Evolutionary conservation across 176 grass and related monocot genomes (phyloP), one percentile per base, ranked within the genome.

Genomic region (Musa beccarii): DNA sequence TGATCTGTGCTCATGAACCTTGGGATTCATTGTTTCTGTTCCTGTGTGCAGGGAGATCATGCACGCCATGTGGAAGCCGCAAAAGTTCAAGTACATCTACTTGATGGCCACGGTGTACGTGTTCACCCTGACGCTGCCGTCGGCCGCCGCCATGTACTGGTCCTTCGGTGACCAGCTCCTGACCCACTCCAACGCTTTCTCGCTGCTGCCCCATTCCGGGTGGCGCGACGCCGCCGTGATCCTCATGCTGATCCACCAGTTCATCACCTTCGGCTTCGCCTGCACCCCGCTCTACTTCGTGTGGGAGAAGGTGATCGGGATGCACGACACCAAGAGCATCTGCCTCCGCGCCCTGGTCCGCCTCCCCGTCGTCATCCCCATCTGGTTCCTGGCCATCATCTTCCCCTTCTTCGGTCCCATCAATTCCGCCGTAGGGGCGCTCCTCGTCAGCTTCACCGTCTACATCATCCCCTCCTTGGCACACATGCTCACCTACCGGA

Each of bases 251-350:
- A 78, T 92, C 78, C 89, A 92, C 89, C 89, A 92, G 89, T 92
- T 92, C 90, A 92, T 92, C 86, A 92, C 90, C 34, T 92, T 92
- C 82, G 90, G 90, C 62, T 92, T 92, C 86, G 90, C 90, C 1
- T 86, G 84, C 86, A 89, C 86, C 3, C 90, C 90, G 76, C 90
- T 92, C 76, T 92, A 89, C 86, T 92, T 92, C 90, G 86, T 92
- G 72, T 92, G 90, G 90, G 90, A 92, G 86, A 92, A 92, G 84
- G 76, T 66, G 49, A 72, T 92, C 66, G 85, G 89, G 22, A 66
- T 85, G 80, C 89, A 92, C 85, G 85, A 73, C 66, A 64, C 74
- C 49, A 34, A 68, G 10, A 88, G 85, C 75, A 76, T 76, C 34
- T 76, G 29, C 75, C 59, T 76, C 43, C 75, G 75, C n/a, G 75